A percentile compares a stretch with the other conserved stretches of the same genome.
phyloP scores from a whole-genome alignment of 192 early-diverging fungal species.

The Chytriomyces confervae region DNA sequence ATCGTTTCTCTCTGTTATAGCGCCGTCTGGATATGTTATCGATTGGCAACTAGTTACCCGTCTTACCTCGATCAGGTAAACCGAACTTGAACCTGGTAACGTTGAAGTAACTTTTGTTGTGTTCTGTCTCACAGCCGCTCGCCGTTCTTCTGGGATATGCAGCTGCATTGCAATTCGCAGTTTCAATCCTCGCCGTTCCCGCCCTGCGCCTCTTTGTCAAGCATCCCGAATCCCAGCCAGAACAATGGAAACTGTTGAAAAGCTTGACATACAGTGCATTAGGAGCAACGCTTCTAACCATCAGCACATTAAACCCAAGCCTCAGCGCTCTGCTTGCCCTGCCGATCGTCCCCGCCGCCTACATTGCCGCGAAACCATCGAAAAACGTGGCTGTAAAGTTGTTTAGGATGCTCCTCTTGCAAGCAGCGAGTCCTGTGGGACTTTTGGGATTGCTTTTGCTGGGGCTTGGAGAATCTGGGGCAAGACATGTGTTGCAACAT shows the following conservation, averaged over 20 bases:
- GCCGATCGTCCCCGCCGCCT: conserved; percentile 39
- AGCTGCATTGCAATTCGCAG: conserved; percentile 5
- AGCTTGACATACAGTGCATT: conserved; percentile 37
- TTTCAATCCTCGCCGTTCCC: conserved; percentile 40
- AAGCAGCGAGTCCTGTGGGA: conserved; percentile 40
- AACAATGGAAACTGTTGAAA: conserved; percentile 54
- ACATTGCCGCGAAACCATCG: conserved; percentile 37
- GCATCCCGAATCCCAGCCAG: no score
- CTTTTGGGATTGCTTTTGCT: conserved; percentile 29
- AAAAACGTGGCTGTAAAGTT: conserved; percentile 1
- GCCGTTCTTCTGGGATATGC: not conserved
- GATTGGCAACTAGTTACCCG: not conserved
- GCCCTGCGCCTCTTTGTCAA: conserved; percentile 5
- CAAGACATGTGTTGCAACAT: conserved; percentile 13
- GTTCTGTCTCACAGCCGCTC: not conserved
- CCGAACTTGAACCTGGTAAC: not conserved
- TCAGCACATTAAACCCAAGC: conserved; percentile 51
- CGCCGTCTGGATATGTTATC: conserved; percentile 14
- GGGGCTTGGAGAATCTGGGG: conserved; percentile 13
- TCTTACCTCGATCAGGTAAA: not conserved
- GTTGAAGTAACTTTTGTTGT: not conserved
- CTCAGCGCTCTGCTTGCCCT: conserved; percentile 48
- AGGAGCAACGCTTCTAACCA: conserved; percentile 40
- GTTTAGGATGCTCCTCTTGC: conserved; percentile 32
- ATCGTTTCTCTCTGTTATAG: conserved; percentile 13